Evolutionary conservation across 106 monocot genomes (phyloP).

Genomic region (Amphibolis antarctica): DNA sequence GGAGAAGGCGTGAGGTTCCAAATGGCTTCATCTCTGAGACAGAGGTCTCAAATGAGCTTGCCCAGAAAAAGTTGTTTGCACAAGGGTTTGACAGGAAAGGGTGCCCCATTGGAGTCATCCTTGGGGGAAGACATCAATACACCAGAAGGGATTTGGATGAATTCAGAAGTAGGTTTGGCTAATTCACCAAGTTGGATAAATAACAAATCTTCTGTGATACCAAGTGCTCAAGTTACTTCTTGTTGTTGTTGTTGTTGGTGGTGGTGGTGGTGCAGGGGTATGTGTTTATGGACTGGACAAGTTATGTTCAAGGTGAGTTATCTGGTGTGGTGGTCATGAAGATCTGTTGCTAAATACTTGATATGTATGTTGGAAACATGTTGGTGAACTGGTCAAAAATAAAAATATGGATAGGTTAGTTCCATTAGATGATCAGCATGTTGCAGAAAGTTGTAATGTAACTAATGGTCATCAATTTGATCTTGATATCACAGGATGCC

Average conservation of each 20-base stretch:
- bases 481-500: conserved; percentile 20
- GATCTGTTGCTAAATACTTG: too few relatives aligned
- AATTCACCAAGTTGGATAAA: too few relatives aligned
- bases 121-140: conserved; percentile 38
- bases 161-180: conserved; percentile 34
- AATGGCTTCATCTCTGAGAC: conserved; percentile 48
- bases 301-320: conserved; percentile 48
- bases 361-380: too few relatives aligned
- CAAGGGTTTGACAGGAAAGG: conserved; percentile 53
- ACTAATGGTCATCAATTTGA: too few relatives aligned
- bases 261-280: conserved; percentile 29
- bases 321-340: not conserved
- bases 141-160: conserved; percentile 37
- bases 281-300: conserved; percentile 51
- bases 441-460: too few relatives aligned
- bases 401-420: too few relatives aligned
- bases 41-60: conserved; percentile 44
- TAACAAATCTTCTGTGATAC: not conserved
- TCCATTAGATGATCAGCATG: too few relatives aligned
- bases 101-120: conserved; percentile 28
- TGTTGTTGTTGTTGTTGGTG: too few relatives aligned
- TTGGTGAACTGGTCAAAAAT: too few relatives aligned
- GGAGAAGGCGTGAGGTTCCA: conserved; percentile 37
- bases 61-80: conserved; percentile 39
- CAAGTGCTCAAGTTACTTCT: not conserved